phyloP scores from a whole-genome alignment of 768 basidiomycete genomes.

The Hygrocybe punicea region DNA sequence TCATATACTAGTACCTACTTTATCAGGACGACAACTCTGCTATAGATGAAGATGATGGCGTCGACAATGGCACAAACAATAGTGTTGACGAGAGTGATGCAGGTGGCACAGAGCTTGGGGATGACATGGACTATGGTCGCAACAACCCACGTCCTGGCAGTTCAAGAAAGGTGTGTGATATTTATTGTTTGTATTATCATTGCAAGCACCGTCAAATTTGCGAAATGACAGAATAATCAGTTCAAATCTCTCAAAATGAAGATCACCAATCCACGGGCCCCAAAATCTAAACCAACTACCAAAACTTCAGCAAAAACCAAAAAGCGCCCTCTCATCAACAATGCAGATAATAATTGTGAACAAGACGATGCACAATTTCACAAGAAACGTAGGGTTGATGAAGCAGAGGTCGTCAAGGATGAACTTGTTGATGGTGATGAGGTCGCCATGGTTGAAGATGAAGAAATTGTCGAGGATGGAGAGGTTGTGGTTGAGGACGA shows the following conservation, averaged over 20 bases:
- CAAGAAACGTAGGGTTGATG: not conserved
- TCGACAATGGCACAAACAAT: no score
- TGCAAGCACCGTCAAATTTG: not conserved
- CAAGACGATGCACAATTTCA: not conserved
- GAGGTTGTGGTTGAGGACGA: not conserved
- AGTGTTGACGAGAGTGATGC: not conserved
- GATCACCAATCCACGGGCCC: not conserved
- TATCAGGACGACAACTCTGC: not conserved
- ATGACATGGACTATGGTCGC: not conserved
- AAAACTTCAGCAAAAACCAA: not conserved
- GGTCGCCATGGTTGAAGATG: not conserved
- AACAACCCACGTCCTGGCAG: not conserved
- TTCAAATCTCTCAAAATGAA: not conserved
- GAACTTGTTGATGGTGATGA: not conserved
- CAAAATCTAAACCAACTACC: not conserved
- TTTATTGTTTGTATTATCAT: not conserved
- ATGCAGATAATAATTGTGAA: not conserved
- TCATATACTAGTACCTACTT: not conserved
- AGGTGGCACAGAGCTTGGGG: not conserved
- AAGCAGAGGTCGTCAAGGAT: not conserved
- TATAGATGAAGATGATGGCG: not conserved
- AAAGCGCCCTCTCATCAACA: not conserved
- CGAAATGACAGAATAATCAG: not conserved
- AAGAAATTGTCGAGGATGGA: not conserved
- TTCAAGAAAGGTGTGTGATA: not conserved